Evolutionary conservation across 2,329 filamentous ascomycete genomes (phyloP).

Genomic region (Lachnellula arida): DNA sequence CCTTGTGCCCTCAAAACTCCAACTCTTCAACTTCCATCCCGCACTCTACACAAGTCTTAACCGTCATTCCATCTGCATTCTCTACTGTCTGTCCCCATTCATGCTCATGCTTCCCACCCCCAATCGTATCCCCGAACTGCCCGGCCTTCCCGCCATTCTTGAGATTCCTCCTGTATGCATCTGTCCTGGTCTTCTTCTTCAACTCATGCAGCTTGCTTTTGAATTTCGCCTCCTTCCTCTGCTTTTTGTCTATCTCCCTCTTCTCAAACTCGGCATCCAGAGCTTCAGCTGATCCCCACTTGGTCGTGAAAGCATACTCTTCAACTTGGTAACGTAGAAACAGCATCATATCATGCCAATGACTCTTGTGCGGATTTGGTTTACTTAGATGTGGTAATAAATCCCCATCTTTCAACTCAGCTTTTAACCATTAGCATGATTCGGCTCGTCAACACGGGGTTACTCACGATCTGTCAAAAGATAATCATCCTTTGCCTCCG

Average conservation of each 20-base stretch:
- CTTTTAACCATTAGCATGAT: slow-evolving; percentile 37
- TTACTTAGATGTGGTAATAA: slow-evolving; percentile 82
- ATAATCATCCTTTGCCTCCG: slow-evolving; percentile 93
- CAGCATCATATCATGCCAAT: slow-evolving; percentile 99
- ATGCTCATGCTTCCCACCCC: slow-evolving; percentile 73
- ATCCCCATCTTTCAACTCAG: slow-evolving; percentile 84
- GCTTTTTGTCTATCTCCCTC: slow-evolving; percentile 74
- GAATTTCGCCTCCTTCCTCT: slow-evolving; percentile 85
- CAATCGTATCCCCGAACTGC: slow-evolving; percentile 73
- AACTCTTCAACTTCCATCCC: slow-evolving; percentile 76
- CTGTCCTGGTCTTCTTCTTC: slow-evolving; percentile 89
- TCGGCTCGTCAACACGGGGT: background rate
- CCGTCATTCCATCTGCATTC: slow-evolving; percentile 66
- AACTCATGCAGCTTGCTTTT: slow-evolving; percentile 81
- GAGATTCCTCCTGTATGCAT: slow-evolving; percentile 74
- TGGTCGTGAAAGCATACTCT: slow-evolving; percentile 80
- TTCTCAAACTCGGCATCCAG: slow-evolving; percentile 85
- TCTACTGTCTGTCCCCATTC: slow-evolving; percentile 74
- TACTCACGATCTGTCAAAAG: slow-evolving; percentile 80
- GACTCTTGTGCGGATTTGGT: slow-evolving; percentile 91
- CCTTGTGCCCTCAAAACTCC: slow-evolving; percentile 23
- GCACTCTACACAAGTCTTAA: slow-evolving; percentile 75
- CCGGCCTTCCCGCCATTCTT: slow-evolving; percentile 45
- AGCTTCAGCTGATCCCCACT: slow-evolving; percentile 85
- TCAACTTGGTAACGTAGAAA: slow-evolving; percentile 93